Base-by-base conservation (phyloP, 805 yeast genomes). In the Sugiyamaella boreocaroliniensis region DNA sequence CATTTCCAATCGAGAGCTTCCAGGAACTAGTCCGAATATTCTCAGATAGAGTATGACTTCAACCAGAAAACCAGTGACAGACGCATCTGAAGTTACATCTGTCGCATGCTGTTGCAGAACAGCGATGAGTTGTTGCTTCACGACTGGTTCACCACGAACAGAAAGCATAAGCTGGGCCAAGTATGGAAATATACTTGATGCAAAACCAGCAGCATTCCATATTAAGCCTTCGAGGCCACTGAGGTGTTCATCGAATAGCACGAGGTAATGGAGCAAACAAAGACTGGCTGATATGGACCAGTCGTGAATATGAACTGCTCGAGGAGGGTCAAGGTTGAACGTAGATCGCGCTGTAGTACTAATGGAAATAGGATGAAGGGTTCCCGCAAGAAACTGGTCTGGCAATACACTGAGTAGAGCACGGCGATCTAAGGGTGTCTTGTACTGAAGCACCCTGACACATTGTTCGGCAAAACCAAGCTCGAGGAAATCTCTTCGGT, bases 1-100 rank as follows among this genome's bases (percentile, higher is more conserved):
- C 10, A 73, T 45, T 2, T 43, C 47, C 3, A 56, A 16, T 45
- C 65, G 70, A 41, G 61, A 64, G 4, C 50, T 52, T 7, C 53
- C 55, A 15, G 26, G 26, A 22, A 37, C 47, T 29, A 49, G 18
- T 2, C 34, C 26, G 45, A 45, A 53, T 16, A 14, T 43, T 42
- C 55, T 53, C 29, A 61, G 45, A 49, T 49, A 53, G 9, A 64
- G 18, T 37, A 50, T 43, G 12, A 55, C 32, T 19, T 40, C 34
- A 20, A 61, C 46, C 8, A 61, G 40, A 22, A 60, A 48, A 22
- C 49, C 43, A 9, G 14, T 20, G 19, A 43, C 37, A 4, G 37
- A 4, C 37, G 11, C 37, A 32, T 32, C 37, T 5, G 37, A 32
- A 14, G 12, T 32, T 9, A 9, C n/a, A 14, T 32, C 4, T 3